Percentiles rank a stretch among this genome's conserved stretches.
Conservation (phyloP, 352 stramenopile genomes). For the Pythium pyrilobum region DNA sequence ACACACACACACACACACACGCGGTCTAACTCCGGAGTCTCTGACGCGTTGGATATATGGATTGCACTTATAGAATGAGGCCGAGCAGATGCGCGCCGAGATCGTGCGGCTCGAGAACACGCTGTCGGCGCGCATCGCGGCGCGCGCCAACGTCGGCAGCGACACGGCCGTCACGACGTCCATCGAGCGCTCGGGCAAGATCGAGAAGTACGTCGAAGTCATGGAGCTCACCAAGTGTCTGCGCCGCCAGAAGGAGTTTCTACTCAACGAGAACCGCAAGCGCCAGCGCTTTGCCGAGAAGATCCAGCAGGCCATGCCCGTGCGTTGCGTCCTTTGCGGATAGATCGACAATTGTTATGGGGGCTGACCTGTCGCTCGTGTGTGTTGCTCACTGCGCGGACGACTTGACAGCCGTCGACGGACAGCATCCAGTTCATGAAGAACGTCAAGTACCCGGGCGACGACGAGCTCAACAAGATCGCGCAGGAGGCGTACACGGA, state of each 20-base stretch:
- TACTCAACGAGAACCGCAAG: constrained; percentile 84
- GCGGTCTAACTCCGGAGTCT: too few relatives aligned
- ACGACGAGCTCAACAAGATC: constrained; percentile 76
- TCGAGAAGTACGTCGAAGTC: constrained; percentile 85
- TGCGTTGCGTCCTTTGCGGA: constrained; percentile 16
- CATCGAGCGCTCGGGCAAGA: constrained; percentile 75
- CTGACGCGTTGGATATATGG: not conserved
- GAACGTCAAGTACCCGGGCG: constrained; percentile 76
- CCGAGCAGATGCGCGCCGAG: constrained; percentile 73
- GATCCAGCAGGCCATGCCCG: constrained; percentile 81
- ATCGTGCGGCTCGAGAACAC: constrained; percentile 77
- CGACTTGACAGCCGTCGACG: constrained; percentile 51
- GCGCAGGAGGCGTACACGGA: constrained; percentile 69
- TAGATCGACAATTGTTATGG: not conserved
- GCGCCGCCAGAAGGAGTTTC: constrained; percentile 78
- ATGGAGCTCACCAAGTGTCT: constrained; percentile 87
- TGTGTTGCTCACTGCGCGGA: not conserved
- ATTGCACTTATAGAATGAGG: constrained; percentile 39
- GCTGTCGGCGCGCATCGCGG: constrained; percentile 61
- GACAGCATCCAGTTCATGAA: constrained; percentile 88
- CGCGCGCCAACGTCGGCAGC: constrained; percentile 48
- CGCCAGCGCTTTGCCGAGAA: constrained; percentile 82
- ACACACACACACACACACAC: too few relatives aligned
- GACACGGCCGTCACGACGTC: constrained; percentile 55
- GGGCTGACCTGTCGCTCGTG: not conserved